Base-by-base conservation (phyloP, 768 basidiomycete species). In the Mrakia frigida region DNA sequence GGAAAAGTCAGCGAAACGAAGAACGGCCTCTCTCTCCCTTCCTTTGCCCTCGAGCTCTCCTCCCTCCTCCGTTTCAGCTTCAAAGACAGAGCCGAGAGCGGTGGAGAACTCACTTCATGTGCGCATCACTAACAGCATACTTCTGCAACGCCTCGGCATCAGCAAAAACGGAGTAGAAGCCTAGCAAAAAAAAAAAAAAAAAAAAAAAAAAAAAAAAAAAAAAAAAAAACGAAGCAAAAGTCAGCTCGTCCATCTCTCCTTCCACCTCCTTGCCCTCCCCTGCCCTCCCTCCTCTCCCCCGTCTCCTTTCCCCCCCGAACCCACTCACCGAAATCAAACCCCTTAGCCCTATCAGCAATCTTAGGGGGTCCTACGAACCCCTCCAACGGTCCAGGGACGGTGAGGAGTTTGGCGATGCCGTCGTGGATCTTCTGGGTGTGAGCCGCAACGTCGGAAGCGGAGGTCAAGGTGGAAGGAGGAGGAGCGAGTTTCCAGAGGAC, bases 401-500 rank as follows among this genome's bases (percentile, higher is more conserved):
- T 5, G 41, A 76, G 71, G 46, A 76, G 71, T 70, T 76, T 76
- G 43, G 63, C n/a, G 31, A 76, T 71, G 59, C 69, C 68, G 23
- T 56, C 60, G 9, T 70, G 70, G 70, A 76, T 35, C 41, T 53
- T 37, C 3, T 65, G 23, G 6, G 43, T 46, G 35, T 75, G 67
- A 53, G 74, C 53, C 5, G 65, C 74, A 52, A 67, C 16, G 41
- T 75, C 70, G 46, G 73, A 41, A 0, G n/a, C 59, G 10, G 53
- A 39, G 9, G 63, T 74, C 14, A 63, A 28, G 28, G 56, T 21
- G 6, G 60, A 59, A 6, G 75, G 43, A 13, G 82, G 81, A 6
- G 82, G 81, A 74, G 81, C 82, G 50, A 83, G 81, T 31, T 80
- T 81, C 80, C 80, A 83, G 23, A 83, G 80, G 65, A 83, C 82